A percentile compares a stretch with the other conserved stretches of the same genome.
These are phyloP conservation scores for Pleurotus eryngii DNA, from an alignment of 768 basidiomycete genomes.

Conservation along the genomic window DNA sequence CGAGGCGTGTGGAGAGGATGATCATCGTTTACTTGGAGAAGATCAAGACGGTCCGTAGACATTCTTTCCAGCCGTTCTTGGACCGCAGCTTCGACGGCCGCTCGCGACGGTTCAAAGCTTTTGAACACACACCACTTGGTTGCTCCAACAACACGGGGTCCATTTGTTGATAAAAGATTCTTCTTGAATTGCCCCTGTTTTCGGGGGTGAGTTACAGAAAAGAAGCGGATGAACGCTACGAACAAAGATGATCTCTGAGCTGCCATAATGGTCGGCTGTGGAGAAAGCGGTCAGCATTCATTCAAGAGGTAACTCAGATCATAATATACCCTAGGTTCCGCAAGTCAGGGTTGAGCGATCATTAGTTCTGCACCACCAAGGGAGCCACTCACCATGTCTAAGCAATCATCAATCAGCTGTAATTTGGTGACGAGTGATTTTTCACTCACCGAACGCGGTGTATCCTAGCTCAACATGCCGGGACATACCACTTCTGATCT, in stretches of 20 bases:
- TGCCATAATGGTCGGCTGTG: constrained; percentile 84
- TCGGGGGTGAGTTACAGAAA: constrained; percentile 6
- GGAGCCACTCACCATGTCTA: constrained; percentile 35
- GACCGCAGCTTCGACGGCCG: constrained; percentile 58
- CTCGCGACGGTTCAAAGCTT: constrained; percentile 43
- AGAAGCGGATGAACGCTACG: constrained; percentile 19
- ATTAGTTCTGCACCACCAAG: background rate
- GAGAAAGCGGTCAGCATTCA: background rate
- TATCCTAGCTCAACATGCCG: constrained; percentile 60
- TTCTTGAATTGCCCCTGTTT: constrained; percentile 66
- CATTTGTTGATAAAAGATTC: constrained; percentile 34
- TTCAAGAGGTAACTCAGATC: constrained; percentile 6
- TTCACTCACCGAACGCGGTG: constrained; percentile 54
- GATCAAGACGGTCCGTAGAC: constrained; percentile 55
- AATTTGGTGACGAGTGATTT: background rate
- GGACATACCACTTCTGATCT: constrained; percentile 66
- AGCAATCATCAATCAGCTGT: constrained; percentile 3
- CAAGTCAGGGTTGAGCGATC: background rate
- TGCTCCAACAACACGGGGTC: constrained; percentile 52
- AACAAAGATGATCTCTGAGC: constrained; percentile 80
- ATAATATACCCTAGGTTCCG: constrained; percentile 25
- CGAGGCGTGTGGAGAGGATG: background rate
- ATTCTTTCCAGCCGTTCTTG: constrained; percentile 70
- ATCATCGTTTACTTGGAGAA: constrained; percentile 57
- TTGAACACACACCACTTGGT: constrained; percentile 89